A percentile compares a stretch with the other conserved stretches of the same genome.
Evolutionary conservation across 768 basidiomycete species (phyloP).

Genomic region (Mycena vulgaris): DNA sequence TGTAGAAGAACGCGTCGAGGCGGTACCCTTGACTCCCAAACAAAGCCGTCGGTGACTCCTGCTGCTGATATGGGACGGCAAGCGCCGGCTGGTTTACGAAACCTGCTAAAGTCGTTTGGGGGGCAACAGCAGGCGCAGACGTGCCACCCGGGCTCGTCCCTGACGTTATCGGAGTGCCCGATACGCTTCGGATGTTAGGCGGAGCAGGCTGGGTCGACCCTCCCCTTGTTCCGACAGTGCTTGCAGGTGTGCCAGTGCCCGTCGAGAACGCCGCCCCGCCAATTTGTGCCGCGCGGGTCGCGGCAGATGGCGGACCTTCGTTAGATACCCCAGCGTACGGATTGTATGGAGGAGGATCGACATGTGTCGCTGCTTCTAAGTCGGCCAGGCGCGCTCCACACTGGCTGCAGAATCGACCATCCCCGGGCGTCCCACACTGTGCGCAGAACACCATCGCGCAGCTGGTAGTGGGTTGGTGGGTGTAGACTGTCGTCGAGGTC

Average conservation of each 20-base stretch:
- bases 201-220: not conserved
- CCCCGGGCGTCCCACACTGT: slow-evolving; percentile 35
- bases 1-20: slow-evolving; percentile 27
- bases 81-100: slow-evolving; percentile 9
- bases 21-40: slow-evolving; percentile 38
- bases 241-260: not conserved
- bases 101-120: not conserved
- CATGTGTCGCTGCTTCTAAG: not conserved
- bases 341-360: slow-evolving; percentile 14
- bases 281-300: not conserved
- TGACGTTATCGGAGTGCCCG: slow-evolving; percentile 8
- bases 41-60: slow-evolving; percentile 31
- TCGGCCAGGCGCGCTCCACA: slow-evolving; percentile 29
- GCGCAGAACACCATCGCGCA: slow-evolving; percentile 32
- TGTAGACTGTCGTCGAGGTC: not conserved
- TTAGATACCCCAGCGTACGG: not conserved
- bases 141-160: slow-evolving; percentile 19
- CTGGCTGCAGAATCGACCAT: slow-evolving; percentile 36
- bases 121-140: not conserved
- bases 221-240: slow-evolving; percentile 1
- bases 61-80: slow-evolving; percentile 9
- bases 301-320: not conserved
- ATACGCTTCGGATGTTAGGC: slow-evolving; percentile 19
- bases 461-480: not conserved
- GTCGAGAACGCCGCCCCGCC: slow-evolving; percentile 2